phyloP scores from a whole-genome alignment of 2,329 filamentous ascomycete species.

The Penicillium paneum region DNA sequence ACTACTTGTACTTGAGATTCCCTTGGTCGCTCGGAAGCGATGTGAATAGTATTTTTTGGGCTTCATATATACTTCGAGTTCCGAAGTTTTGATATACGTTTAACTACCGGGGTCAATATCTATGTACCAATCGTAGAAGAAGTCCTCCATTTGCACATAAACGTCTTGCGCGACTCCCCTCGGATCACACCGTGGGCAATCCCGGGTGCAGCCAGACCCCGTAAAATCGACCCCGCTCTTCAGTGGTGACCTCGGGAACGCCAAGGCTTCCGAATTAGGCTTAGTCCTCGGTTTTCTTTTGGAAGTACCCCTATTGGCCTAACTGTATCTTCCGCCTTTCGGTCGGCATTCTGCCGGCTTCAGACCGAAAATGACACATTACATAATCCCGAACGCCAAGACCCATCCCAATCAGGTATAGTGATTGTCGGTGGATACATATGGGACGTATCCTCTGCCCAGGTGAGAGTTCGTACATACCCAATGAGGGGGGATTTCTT shows the following conservation, averaged over 20 bases:
- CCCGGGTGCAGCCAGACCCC: background rate
- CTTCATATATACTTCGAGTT: background rate
- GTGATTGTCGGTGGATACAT: too few relatives aligned
- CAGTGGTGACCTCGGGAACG: too few relatives aligned
- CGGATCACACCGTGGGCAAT: background rate
- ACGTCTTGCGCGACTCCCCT: background rate
- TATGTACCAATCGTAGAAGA: background rate
- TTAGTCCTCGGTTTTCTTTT: too few relatives aligned
- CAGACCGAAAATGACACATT: too few relatives aligned
- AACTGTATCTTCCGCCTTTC: too few relatives aligned
- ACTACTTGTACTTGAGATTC: slow-evolving; percentile 25
- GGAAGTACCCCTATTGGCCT: too few relatives aligned
- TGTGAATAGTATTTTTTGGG: slow-evolving; percentile 19
- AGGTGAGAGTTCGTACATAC: background rate
- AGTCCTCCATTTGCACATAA: background rate
- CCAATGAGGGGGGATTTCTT: background rate
- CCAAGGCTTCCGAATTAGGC: too few relatives aligned
- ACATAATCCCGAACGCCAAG: too few relatives aligned
- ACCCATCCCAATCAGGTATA: too few relatives aligned
- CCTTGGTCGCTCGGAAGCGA: slow-evolving; percentile 17
- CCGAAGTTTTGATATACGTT: background rate
- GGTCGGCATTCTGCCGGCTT: too few relatives aligned
- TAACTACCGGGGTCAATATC: background rate
- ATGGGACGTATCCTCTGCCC: too few relatives aligned
- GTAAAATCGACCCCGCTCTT: too few relatives aligned